Base-by-base conservation (phyloP, 2,329 filamentous ascomycete species). In the Fonsecaea pugnacius region DNA sequence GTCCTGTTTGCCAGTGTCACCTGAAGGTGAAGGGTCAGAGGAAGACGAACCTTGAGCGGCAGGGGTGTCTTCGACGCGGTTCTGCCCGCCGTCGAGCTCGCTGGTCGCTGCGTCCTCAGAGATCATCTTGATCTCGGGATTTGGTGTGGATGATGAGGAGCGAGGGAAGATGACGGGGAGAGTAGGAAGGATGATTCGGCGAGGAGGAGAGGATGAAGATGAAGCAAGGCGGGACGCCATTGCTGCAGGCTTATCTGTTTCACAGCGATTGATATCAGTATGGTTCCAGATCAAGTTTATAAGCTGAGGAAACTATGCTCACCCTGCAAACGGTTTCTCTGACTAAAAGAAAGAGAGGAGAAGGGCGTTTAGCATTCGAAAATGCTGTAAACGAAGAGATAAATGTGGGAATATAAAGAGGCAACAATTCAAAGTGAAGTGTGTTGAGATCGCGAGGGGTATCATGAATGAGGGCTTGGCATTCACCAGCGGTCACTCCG, bases 181-280 rank as follows among this genome's bases (percentile, higher is more conserved):
- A 2, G 57, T 38, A 21, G 43, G 43, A 9, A 48, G 18, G 40
- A 10, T 48, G 18, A 24, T 21, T 10, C 40, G 40, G 7, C n/a
- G 9, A 12, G 10, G 18, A 24, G 43, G 43, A 48, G 43, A 24
- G 18, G 43, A 12, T 27, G 46, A 35, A 21, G 63, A 58, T 5
- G 59, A 48, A 16, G 59, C 35, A 10, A 59, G 53, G 14, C 48
- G 35, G 6, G 63, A 62, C 3, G 63, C 21, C 63, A 65, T 65
- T 35, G n/a, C 51, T 9, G 35, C 24, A 50, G 38, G 7, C 18
- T 55, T 51, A 30, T 21, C 51, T 52, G 32, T 57, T 40, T 56
- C 32, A 30, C 33, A 38, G 35, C 3, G 24, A 57, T 30, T 57
- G 38, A 35, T 18, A 46, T 50, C 24, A 60, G 62, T 46, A 55